Percentiles rank a stretch among this genome's conserved stretches.
Conservation (phyloP, 495 filamentous ascomycete genomes). For the Pseudomonodictys pantanalensis region DNA sequence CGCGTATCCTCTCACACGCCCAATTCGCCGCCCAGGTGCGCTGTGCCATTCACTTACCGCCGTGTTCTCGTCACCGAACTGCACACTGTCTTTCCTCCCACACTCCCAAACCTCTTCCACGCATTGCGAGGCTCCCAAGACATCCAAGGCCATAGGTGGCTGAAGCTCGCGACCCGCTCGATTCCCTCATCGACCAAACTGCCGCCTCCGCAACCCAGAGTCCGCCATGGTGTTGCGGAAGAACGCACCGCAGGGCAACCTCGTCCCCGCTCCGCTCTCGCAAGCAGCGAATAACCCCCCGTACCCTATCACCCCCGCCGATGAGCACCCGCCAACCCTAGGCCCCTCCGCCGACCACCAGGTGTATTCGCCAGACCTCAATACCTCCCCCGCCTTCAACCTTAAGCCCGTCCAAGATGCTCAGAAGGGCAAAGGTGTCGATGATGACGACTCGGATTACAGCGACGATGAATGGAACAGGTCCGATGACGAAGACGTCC, state of each 20-base stretch:
- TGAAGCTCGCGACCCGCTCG: too few species aligned
- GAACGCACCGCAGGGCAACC: slow-evolving; percentile 7
- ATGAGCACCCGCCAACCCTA: slow-evolving; percentile 20
- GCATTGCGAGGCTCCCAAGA: not conserved
- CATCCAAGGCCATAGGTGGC: slow-evolving; percentile 4
- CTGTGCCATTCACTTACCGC: too few species aligned
- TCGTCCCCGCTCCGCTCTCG: slow-evolving; percentile 34
- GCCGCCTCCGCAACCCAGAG: not conserved
- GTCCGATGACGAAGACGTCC: slow-evolving; percentile 23
- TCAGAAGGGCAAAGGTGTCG: slow-evolving; percentile 5
- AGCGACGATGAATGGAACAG: slow-evolving; percentile 26
- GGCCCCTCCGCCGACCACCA: slow-evolving; percentile 7
- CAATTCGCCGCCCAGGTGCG: too few species aligned
- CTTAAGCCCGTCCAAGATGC: slow-evolving; percentile 18
- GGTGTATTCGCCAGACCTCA: slow-evolving; percentile 16
- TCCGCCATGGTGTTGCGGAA: slow-evolving; percentile 34
- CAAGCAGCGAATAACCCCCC: slow-evolving; percentile 36
- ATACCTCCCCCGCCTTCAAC: slow-evolving; percentile 20
- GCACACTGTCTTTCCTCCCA: too few species aligned
- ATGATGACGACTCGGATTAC: slow-evolving; percentile 22
- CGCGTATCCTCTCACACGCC: too few species aligned
- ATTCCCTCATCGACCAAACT: too few species aligned
- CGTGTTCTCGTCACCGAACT: too few species aligned
- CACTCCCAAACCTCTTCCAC: too few species aligned
- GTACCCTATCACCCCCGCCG: slow-evolving; percentile 33